Percentiles rank a stretch among this genome's conserved stretches.
Conservation (phyloP, 805 yeast genomes). For the Cyberlindnera maritima region DNA sequence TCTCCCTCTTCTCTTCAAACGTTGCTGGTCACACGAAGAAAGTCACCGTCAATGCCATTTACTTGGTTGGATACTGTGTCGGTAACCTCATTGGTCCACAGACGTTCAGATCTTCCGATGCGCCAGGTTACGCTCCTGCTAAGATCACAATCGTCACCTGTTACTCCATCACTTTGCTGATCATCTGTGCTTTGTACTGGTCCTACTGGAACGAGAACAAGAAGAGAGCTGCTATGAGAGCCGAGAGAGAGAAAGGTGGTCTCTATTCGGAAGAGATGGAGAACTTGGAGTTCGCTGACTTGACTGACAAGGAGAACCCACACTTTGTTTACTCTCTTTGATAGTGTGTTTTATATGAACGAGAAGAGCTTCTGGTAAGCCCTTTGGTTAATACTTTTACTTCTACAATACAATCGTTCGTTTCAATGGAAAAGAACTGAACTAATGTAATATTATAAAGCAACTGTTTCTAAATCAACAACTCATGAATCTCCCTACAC, state of each 20-base stretch:
- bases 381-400: too few species aligned
- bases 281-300: slow-evolving; percentile 34
- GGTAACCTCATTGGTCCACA: slow-evolving; percentile 62
- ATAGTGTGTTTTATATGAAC: not conserved
- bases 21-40: slow-evolving; percentile 18
- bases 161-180: not conserved
- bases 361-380: too few species aligned
- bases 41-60: slow-evolving; percentile 13
- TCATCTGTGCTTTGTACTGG: slow-evolving; percentile 4
- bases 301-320: slow-evolving; percentile 36
- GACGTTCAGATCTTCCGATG: slow-evolving; percentile 53
- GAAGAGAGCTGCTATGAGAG: slow-evolving; percentile 1
- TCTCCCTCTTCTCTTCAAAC: slow-evolving; percentile 24
- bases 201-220: slow-evolving; percentile 10
- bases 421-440: too few species aligned
- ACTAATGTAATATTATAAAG: too few species aligned
- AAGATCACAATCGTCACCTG: slow-evolving; percentile 7
- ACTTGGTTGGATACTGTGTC: slow-evolving; percentile 14
- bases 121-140: slow-evolving; percentile 47
- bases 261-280: slow-evolving; percentile 4
- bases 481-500: slow-evolving; percentile 21
- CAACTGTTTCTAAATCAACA: slow-evolving; percentile 14
- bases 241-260: slow-evolving; percentile 3
- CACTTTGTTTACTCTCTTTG: slow-evolving; percentile 33
- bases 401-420: too few species aligned